Conservation (phyloP, 352 stramenopile species). For the Pseudoperonospora humuli region DNA sequence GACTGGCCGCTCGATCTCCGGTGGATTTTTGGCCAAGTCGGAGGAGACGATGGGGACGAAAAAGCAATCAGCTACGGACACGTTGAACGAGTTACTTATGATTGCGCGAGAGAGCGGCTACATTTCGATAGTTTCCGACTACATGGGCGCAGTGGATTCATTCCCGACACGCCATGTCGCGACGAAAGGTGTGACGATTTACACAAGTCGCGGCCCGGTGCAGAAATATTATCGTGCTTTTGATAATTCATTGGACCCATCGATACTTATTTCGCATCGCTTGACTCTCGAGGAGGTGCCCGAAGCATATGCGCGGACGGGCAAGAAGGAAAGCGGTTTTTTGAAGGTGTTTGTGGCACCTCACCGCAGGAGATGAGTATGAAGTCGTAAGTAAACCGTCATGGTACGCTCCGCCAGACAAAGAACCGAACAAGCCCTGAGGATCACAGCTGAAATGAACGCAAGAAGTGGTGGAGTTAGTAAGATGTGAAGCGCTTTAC, state of each 20-base stretch:
- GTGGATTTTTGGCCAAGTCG: slow-evolving; percentile 34
- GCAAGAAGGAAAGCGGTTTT: slow-evolving; percentile 49
- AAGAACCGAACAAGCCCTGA: too few relatives aligned
- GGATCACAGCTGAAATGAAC: neutral
- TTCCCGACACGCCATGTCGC: slow-evolving; percentile 55
- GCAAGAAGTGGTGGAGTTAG: too few relatives aligned
- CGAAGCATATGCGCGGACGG: slow-evolving; percentile 40
- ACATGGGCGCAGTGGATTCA: slow-evolving; percentile 27
- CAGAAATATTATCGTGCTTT: slow-evolving; percentile 56
- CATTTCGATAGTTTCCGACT: slow-evolving; percentile 49
- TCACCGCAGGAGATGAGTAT: slow-evolving; percentile 33
- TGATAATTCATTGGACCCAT: slow-evolving; percentile 42
- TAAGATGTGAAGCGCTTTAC: too few relatives aligned
- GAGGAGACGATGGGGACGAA: slow-evolving; percentile 44
- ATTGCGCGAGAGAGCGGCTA: slow-evolving; percentile 50
- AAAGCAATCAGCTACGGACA: slow-evolving; percentile 38
- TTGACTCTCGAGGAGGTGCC: slow-evolving; percentile 46
- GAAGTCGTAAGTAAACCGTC: slow-evolving; percentile 34
- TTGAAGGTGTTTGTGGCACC: slow-evolving; percentile 57
- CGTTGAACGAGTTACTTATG: slow-evolving; percentile 52
- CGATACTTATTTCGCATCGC: slow-evolving; percentile 46
- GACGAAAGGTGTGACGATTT: slow-evolving; percentile 52
- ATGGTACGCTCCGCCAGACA: too few relatives aligned
- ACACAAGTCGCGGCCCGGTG: slow-evolving; percentile 35
- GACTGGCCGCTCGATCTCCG: slow-evolving; percentile 24